Percentiles rank a stretch among this genome's conserved stretches.
phyloP scores from a whole-genome alignment of 2,329 filamentous ascomycete species.

The Pseudocercospora macadamiae region DNA sequence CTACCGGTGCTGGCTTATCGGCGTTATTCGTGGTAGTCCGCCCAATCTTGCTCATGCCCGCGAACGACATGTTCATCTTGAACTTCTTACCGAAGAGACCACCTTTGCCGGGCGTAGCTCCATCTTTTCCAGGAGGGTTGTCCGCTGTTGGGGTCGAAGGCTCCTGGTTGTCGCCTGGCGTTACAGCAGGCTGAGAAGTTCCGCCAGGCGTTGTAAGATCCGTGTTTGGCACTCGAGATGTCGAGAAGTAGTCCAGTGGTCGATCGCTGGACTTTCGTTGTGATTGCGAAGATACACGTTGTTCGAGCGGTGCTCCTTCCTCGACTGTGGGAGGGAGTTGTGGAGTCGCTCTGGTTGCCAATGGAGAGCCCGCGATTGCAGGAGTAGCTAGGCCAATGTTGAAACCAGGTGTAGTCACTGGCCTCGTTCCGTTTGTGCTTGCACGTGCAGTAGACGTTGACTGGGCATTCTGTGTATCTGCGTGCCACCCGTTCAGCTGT shows the following conservation, averaged over 20 bases:
- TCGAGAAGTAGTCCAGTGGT: constrained; percentile 75
- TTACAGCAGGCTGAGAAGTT: constrained; percentile 32
- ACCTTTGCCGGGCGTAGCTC: constrained; percentile 43
- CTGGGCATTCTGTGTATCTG: constrained; percentile 43
- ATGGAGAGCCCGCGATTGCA: constrained; percentile 38
- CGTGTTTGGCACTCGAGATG: constrained; percentile 55
- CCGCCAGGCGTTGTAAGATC: constrained; percentile 34
- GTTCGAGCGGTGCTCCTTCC: constrained; percentile 55
- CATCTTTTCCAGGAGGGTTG: constrained; percentile 58
- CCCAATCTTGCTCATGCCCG: constrained; percentile 78
- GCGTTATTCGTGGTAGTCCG: constrained; percentile 66
- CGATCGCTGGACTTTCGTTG: constrained; percentile 63
- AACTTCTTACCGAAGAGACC: constrained; percentile 81
- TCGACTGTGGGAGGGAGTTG: constrained; percentile 43
- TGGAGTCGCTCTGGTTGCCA: constrained; percentile 39
- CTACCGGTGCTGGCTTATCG: constrained; percentile 71
- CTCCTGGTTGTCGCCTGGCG: constrained; percentile 37
- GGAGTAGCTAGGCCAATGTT: constrained; percentile 66
- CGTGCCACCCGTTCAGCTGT: constrained; percentile 44
- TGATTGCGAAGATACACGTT: constrained; percentile 58
- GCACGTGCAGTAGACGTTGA: constrained; percentile 60
- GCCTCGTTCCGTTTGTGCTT: constrained; percentile 64
- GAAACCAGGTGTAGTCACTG: constrained; percentile 71
- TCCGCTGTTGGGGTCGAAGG: constrained; percentile 47
- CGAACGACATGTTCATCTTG: constrained; percentile 69